phyloP scores from a whole-genome alignment of 345 rosid genomes.

The Triadica sebifera region DNA sequence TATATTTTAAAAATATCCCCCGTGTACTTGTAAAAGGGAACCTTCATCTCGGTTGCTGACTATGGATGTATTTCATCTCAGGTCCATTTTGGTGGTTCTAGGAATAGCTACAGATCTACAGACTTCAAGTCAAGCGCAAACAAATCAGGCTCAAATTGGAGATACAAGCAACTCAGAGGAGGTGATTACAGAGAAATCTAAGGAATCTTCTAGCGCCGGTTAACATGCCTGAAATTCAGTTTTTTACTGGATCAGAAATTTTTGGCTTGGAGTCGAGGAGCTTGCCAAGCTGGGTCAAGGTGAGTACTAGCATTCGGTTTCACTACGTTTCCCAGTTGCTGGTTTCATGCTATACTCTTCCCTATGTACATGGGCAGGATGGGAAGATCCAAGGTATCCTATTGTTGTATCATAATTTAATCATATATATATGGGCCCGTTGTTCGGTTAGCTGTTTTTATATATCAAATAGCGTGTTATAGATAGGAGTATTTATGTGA shows the following conservation, averaged over 20 bases:
- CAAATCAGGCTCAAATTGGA: slow-evolving; percentile 52
- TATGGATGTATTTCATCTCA: slow-evolving; percentile 23
- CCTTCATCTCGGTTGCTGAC: slow-evolving; percentile 9
- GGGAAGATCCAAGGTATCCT: neutral
- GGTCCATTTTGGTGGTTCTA: slow-evolving; percentile 71
- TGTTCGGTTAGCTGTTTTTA: too few species aligned
- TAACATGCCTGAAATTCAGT: slow-evolving; percentile 17
- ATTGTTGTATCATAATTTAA: neutral
- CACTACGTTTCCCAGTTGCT: neutral
- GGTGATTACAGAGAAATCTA: slow-evolving; percentile 41
- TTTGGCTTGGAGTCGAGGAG: slow-evolving; percentile 4
- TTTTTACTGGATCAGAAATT: slow-evolving; percentile 1
- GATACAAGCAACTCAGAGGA: slow-evolving; percentile 61
- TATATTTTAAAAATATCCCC: too few species aligned
- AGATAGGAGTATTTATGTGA: too few species aligned
- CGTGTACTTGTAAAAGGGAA: neutral
- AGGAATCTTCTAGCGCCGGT: slow-evolving; percentile 56
- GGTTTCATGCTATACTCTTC: neutral
- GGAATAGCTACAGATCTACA: slow-evolving; percentile 75
- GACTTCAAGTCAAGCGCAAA: slow-evolving; percentile 42
- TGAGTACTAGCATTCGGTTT: neutral
- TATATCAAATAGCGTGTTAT: too few species aligned
- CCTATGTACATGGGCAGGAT: neutral
- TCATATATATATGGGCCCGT: too few species aligned
- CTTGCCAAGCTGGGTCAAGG: slow-evolving; percentile 11